Evolutionary conservation across 305 asterid species (phyloP).

Genomic region (Plantago rigida): DNA sequence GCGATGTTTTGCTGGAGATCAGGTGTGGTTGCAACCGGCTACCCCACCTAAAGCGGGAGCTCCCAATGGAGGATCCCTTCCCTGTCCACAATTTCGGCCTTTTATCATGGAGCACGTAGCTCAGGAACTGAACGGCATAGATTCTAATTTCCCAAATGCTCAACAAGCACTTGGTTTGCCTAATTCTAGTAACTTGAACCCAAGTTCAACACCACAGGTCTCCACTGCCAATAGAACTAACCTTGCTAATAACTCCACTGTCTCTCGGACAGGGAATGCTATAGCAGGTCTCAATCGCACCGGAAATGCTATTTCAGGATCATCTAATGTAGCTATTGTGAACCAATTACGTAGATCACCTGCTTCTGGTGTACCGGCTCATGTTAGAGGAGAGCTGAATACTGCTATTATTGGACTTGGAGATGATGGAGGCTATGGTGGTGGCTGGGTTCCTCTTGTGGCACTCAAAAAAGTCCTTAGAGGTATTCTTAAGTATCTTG

Average conservation of each 20-base stretch:
- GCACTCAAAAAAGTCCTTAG: conserved; percentile 96
- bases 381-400: conserved; percentile 89
- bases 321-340: conserved; percentile 43
- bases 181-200: conserved; percentile 44
- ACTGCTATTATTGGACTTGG: conserved; percentile 99
- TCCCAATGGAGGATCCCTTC: conserved; percentile 84
- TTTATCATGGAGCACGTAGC: conserved; percentile 99
- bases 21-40: conserved; percentile 99
- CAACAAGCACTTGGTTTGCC: conserved; percentile 67
- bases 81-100: conserved; percentile 98
- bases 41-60: conserved; percentile 97
- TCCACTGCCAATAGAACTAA: conserved; percentile 53
- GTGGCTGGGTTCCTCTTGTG: conserved; percentile 98
- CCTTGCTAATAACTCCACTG: conserved; percentile 45
- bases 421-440: conserved; percentile 99
- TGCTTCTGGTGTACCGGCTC: conserved; percentile 89
- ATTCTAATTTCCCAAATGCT: conserved; percentile 67
- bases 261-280: conserved; percentile 63
- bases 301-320: conserved; percentile 61
- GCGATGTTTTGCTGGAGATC: conserved; percentile 99
- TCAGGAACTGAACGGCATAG: conserved; percentile 91
- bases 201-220: conserved; percentile 48
- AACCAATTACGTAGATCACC: conserved; percentile 66
- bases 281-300: conserved; percentile 58
- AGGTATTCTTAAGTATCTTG: conserved; percentile 94